phyloP scores from a whole-genome alignment of 768 basidiomycete genomes.

The Thelephora ganbajun region DNA sequence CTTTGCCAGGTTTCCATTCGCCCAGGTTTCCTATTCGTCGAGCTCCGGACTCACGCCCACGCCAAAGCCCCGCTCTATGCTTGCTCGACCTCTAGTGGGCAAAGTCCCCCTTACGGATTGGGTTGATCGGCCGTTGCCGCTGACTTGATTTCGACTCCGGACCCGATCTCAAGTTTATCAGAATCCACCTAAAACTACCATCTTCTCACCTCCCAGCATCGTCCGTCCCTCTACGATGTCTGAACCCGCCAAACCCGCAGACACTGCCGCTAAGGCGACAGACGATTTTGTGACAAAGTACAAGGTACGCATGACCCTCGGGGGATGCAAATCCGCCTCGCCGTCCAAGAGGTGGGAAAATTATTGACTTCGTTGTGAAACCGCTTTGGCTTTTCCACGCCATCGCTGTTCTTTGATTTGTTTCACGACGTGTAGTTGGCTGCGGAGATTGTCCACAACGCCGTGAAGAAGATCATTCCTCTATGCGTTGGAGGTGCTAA shows the following conservation, averaged over 20 bases:
- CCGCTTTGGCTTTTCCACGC: not conserved
- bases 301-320: constrained; percentile 36
- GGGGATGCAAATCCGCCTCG: not conserved
- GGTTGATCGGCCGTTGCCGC: too few relatives aligned
- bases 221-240: constrained; percentile 29
- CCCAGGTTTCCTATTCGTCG: too few relatives aligned
- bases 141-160: too few relatives aligned
- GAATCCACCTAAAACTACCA: not conserved
- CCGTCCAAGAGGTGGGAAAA: constrained; percentile 1
- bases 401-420: not conserved
- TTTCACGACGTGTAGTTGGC: constrained; percentile 42
- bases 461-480: constrained; percentile 74
- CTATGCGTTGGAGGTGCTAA: constrained; percentile 71
- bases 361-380: constrained; percentile 1
- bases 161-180: not conserved
- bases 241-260: constrained; percentile 35
- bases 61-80: too few relatives aligned
- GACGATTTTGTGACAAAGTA: constrained; percentile 70
- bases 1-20: too few relatives aligned
- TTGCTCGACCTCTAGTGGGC: too few relatives aligned
- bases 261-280: constrained; percentile 31
- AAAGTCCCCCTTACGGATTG: too few relatives aligned
- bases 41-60: too few relatives aligned
- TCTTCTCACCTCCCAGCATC: not conserved
- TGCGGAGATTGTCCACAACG: constrained; percentile 77